phyloP scores from a whole-genome alignment of 2,329 filamentous ascomycete species.

The Monosporascus sp. region DNA sequence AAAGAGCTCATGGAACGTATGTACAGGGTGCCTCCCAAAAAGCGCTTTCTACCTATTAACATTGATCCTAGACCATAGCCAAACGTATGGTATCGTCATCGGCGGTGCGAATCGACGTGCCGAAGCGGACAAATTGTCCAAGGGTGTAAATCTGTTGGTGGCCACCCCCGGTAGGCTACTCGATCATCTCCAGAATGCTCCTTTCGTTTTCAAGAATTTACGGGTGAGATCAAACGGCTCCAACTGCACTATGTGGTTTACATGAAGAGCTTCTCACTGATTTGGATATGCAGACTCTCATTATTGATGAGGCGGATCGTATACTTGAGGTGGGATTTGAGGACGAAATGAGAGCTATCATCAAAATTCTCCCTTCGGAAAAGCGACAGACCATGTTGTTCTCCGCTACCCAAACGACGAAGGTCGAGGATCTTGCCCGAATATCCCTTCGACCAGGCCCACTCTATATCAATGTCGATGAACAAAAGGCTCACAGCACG shows the following conservation, averaged over 20 bases:
- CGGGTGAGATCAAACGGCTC: neutral
- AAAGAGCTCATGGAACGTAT: conserved; percentile 75
- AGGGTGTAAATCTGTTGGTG: conserved; percentile 92
- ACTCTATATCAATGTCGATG: conserved; percentile 94
- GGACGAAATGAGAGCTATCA: conserved; percentile 94
- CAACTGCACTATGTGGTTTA: neutral
- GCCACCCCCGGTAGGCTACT: conserved; percentile 89
- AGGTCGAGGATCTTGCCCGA: conserved; percentile 92
- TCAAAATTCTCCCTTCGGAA: conserved; percentile 86
- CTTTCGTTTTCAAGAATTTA: conserved; percentile 54
- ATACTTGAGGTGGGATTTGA: conserved; percentile 98
- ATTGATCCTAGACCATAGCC: conserved; percentile 61
- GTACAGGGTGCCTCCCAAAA: neutral
- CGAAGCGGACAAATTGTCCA: conserved; percentile 88
- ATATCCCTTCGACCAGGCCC: conserved; percentile 90
- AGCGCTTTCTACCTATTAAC: neutral
- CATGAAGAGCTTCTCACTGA: conserved; percentile 43
- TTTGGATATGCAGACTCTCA: conserved; percentile 86
- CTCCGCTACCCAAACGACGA: conserved; percentile 96
- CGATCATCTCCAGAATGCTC: conserved; percentile 91
- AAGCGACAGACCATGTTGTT: conserved; percentile 96
- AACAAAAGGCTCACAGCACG: conserved; percentile 82
- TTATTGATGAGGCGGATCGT: conserved; percentile 95
- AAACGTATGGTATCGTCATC: conserved; percentile 92
- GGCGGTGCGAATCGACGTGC: conserved; percentile 87